These are phyloP conservation scores for Quercus engelmannii DNA, from an alignment of 306 rosid genomes.

Conservation along the genomic window DNA sequence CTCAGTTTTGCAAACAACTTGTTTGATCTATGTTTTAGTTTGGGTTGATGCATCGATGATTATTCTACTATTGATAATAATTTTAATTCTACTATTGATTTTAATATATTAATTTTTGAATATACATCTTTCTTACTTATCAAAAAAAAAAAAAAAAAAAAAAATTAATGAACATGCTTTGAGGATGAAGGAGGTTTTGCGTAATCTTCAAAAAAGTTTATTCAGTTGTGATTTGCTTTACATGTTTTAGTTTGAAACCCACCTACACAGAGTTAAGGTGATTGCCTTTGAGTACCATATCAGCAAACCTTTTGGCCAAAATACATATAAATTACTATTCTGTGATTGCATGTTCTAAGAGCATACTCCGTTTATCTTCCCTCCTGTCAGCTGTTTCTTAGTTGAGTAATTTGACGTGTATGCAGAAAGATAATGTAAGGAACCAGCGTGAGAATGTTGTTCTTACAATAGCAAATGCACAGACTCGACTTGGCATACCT, in stretches of 20 bases:
- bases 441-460: constrained; percentile 93
- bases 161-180: neutral
- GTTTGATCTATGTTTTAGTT: neutral
- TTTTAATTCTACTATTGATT: neutral
- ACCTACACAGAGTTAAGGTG: neutral
- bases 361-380: neutral
- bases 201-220: neutral
- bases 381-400: neutral
- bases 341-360: neutral
- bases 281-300: neutral
- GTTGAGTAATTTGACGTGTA: neutral
- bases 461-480: constrained; percentile 85
- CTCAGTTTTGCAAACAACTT: neutral
- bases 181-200: neutral
- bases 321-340: neutral
- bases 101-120: neutral
- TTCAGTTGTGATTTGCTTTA: neutral
- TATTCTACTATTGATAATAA: neutral
- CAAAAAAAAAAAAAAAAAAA: too few species aligned
- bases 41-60: neutral
- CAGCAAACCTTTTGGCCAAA: neutral
- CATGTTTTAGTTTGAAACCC: neutral
- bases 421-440: constrained; percentile 83
- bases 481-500: constrained; percentile 69
- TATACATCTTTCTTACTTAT: too few species aligned